Conservation (phyloP, 2,329 filamentous ascomycete genomes). For the Stemphylium lycopersici region DNA sequence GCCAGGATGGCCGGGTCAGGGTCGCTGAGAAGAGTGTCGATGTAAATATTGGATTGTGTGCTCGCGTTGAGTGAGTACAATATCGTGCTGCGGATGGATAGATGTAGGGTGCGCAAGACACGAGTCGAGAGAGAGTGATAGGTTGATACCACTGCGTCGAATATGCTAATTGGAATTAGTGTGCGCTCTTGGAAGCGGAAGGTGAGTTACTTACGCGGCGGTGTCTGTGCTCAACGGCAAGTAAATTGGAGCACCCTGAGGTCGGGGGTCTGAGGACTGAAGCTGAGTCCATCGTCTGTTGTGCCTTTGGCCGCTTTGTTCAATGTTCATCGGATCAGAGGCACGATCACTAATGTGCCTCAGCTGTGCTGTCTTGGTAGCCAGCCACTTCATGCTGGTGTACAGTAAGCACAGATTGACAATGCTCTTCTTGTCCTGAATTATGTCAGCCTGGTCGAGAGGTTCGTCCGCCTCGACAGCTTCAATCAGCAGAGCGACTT, state of each 20-base stretch:
- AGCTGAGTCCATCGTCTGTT: constrained; percentile 84
- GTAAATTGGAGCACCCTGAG: constrained; percentile 73
- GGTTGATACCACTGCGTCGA: constrained; percentile 84
- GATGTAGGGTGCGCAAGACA: constrained; percentile 82
- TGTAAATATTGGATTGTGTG: constrained; percentile 46
- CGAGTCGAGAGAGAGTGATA: constrained; percentile 81
- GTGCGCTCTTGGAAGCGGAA: background rate
- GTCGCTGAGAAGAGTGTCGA: constrained; percentile 74
- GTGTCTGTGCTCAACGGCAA: constrained; percentile 88
- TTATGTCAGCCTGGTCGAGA: constrained; percentile 79
- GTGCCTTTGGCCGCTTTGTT: constrained; percentile 55
- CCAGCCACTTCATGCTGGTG: constrained; percentile 98
- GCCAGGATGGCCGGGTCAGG: constrained; percentile 81
- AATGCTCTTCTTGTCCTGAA: constrained; percentile 86
- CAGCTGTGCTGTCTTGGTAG: constrained; percentile 79
- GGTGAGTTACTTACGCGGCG: constrained; percentile 65
- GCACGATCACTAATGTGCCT: constrained; percentile 80
- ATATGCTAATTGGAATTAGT: constrained; percentile 61
- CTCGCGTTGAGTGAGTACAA: constrained; percentile 75
- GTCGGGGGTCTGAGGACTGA: constrained; percentile 54
- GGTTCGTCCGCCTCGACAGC: constrained; percentile 61
- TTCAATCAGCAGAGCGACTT: constrained; percentile 61
- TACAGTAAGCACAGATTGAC: constrained; percentile 85
- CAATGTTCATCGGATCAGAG: constrained; percentile 64
- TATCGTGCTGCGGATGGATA: constrained; percentile 85